Evolutionary conservation across 345 rosid genomes (phyloP).

Genomic region (Durio zibethinus): DNA sequence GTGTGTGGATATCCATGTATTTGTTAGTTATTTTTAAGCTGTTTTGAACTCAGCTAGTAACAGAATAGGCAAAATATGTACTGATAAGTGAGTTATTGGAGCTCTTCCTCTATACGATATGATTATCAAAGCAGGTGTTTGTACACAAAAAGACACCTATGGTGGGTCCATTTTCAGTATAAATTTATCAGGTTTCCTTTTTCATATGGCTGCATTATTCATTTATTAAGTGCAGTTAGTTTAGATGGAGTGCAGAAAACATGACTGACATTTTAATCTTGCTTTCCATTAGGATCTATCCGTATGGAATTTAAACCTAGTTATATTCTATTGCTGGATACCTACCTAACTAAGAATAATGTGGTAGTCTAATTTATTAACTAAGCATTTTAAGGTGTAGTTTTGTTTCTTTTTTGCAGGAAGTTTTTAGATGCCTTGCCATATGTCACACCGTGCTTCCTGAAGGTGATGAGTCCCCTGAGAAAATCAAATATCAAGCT

Average conservation of each 20-base stretch:
- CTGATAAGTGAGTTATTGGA: background rate
- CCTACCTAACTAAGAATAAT: background rate
- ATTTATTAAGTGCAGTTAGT: background rate
- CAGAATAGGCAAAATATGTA: background rate
- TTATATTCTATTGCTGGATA: background rate
- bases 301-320: background rate
- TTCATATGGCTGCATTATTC: background rate
- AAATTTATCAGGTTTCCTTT: background rate
- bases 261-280: background rate
- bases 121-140: background rate
- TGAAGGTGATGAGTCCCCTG: conserved; percentile 97
- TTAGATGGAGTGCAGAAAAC: background rate
- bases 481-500: conserved; percentile 89
- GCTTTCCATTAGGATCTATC: background rate
- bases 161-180: background rate
- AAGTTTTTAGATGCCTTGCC: conserved; percentile 98
- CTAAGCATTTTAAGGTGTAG: background rate
- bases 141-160: background rate
- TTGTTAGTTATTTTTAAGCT: background rate
- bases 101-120: background rate
- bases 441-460: conserved; percentile 98
- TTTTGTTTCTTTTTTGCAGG: conserved; percentile 45
- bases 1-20: background rate
- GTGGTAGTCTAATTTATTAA: background rate
- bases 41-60: background rate